Evolutionary conservation across 2,329 filamentous ascomycete species (phyloP).

Genomic region (Sporothrix brunneoviolacea): DNA sequence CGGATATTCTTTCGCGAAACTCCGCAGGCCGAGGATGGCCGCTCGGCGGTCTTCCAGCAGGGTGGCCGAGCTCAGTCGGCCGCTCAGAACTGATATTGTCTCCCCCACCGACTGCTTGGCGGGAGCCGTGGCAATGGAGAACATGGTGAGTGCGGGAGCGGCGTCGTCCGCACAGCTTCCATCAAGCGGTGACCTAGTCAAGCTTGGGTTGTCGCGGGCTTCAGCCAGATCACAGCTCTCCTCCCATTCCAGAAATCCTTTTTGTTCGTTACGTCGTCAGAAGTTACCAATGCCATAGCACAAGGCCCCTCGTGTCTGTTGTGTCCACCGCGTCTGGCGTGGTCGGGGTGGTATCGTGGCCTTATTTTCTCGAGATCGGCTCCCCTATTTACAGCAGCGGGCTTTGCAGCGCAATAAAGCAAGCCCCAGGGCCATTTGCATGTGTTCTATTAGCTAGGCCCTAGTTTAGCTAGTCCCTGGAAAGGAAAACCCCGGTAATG

Average conservation of each 20-base stretch:
- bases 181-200: background rate
- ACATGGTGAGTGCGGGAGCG: slow-evolving; percentile 38
- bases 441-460: too few species aligned
- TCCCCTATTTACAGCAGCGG: background rate
- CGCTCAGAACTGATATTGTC: slow-evolving; percentile 85
- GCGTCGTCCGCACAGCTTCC: background rate
- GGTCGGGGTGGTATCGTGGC: background rate
- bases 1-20: slow-evolving; percentile 93
- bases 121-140: slow-evolving; percentile 63
- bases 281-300: background rate
- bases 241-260: background rate
- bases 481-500: slow-evolving; percentile 1
- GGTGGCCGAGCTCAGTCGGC: slow-evolving; percentile 79
- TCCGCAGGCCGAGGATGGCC: slow-evolving; percentile 85
- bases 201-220: background rate
- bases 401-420: too few species aligned
- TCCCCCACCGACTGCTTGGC: slow-evolving; percentile 94
- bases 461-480: too few species aligned
- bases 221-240: background rate
- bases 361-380: background rate
- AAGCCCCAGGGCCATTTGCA: too few species aligned
- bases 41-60: slow-evolving; percentile 90
- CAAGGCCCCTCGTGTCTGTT: background rate
- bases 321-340: background rate
- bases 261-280: background rate